A percentile compares a stretch with the other conserved stretches of the same genome.
Evolutionary conservation across 352 stramenopile genomes (phyloP).

Genomic region (Pythium monospermum): DNA sequence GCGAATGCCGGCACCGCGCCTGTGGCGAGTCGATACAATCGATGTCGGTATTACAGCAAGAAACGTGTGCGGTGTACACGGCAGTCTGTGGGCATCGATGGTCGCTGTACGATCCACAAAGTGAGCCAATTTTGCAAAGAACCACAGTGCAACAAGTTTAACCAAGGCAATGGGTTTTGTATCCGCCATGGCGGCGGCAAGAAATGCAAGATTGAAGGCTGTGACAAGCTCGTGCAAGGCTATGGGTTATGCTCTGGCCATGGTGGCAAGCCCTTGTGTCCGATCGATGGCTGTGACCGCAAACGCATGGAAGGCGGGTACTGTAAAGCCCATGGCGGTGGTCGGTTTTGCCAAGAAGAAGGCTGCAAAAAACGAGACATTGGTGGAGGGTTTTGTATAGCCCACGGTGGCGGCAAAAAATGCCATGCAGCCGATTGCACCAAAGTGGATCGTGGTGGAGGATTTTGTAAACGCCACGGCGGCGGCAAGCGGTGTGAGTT

Average conservation of each 20-base stretch:
- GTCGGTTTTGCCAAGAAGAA: conserved; percentile 65
- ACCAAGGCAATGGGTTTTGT: conserved; percentile 79
- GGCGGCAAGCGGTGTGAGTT: conserved; percentile 83
- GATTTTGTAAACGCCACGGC: conserved; percentile 78
- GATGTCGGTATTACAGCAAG: conserved; percentile 72
- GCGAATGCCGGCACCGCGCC: too few relatives aligned
- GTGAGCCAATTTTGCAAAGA: conserved; percentile 82
- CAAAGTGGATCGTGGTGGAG: conserved; percentile 77
- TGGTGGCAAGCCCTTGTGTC: conserved; percentile 73
- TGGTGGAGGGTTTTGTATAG: conserved; percentile 80
- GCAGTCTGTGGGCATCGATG: conserved; percentile 61
- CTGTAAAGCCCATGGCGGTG: conserved; percentile 83
- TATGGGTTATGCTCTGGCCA: conserved; percentile 84
- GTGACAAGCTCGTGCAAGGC: conserved; percentile 77
- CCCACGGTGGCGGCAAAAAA: conserved; percentile 84
- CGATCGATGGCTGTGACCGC: conserved; percentile 69
- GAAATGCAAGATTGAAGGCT: conserved; percentile 77
- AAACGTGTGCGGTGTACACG: conserved; percentile 61
- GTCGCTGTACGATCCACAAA: conserved; percentile 76
- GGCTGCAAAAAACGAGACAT: conserved; percentile 83
- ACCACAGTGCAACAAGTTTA: conserved; percentile 77
- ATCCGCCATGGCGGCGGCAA: conserved; percentile 84
- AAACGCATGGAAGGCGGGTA: conserved; percentile 84
- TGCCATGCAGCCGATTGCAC: conserved; percentile 61
- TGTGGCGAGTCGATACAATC: conserved; percentile 22